phyloP scores from a whole-genome alignment of 2,329 filamentous ascomycete genomes.

The Aspergillus ochraceus region DNA sequence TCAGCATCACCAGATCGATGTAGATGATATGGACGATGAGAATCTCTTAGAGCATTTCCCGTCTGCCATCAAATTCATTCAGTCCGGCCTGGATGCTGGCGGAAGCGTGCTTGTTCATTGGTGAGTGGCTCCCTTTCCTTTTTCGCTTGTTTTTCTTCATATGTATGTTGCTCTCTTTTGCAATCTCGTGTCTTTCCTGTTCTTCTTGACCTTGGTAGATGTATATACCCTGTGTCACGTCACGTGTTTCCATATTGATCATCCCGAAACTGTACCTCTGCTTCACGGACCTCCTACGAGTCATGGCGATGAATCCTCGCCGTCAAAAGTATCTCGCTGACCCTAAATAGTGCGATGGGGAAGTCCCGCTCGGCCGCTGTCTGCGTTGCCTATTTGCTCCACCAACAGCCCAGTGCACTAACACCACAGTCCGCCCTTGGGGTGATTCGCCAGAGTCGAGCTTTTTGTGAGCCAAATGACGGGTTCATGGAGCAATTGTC shows the following conservation, averaged over 20 bases:
- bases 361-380: conserved; percentile 89
- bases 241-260: neutral
- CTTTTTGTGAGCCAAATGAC: conserved; percentile 82
- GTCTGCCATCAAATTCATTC: conserved; percentile 77
- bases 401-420: conserved; percentile 56
- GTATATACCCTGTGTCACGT: neutral
- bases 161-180: neutral
- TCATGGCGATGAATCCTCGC: neutral
- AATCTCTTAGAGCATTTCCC: conserved; percentile 82
- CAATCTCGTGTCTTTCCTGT: neutral
- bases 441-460: conserved; percentile 67
- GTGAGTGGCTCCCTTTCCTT: conserved; percentile 47
- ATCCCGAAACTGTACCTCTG: neutral
- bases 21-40: conserved; percentile 88
- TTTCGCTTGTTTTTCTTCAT: neutral
- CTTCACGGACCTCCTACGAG: neutral
- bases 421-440: conserved; percentile 65
- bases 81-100: conserved; percentile 66
- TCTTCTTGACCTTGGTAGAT: neutral
- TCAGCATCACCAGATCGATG: conserved; percentile 74
- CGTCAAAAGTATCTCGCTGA: conserved; percentile 3
- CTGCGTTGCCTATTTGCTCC: conserved; percentile 80
- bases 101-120: conserved; percentile 68
- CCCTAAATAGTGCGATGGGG: conserved; percentile 75
- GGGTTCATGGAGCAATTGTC: conserved; percentile 89